Percentiles rank a stretch among this genome's conserved stretches.
phyloP scores from a whole-genome alignment of 768 basidiomycete species.

The Austroboletus eburneus region DNA sequence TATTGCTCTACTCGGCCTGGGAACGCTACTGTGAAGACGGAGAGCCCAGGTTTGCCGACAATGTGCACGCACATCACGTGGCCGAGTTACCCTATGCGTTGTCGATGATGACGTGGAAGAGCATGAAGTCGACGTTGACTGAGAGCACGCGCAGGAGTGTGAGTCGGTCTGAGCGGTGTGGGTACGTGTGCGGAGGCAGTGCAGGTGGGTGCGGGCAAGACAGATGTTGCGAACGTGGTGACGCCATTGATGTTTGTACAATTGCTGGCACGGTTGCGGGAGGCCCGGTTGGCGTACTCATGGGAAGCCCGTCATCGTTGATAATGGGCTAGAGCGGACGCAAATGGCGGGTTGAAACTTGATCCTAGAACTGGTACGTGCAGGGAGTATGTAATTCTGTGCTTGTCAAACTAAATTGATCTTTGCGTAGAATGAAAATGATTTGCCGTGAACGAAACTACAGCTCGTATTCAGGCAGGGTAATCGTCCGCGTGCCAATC shows the following conservation, averaged over 20 bases:
- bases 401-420: too few species aligned
- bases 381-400: too few species aligned
- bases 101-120: conserved; percentile 7
- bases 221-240: conserved; percentile 30
- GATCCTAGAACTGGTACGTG: too few species aligned
- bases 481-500: too few species aligned
- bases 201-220: conserved; percentile 17
- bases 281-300: conserved; percentile 53
- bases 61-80: conserved; percentile 1
- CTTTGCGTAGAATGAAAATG: too few species aligned
- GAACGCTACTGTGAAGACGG: conserved; percentile 72
- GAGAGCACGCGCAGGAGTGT: conserved; percentile 23
- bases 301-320: conserved; percentile 52
- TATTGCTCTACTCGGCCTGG: conserved; percentile 88
- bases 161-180: conserved; percentile 7
- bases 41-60: conserved; percentile 23
- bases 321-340: conserved; percentile 70
- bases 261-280: conserved; percentile 64
- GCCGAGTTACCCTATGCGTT: conserved; percentile 20
- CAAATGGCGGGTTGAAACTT: conserved; percentile 60
- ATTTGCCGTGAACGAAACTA: too few species aligned
- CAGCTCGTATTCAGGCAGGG: too few species aligned
- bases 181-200: conserved; percentile 25
- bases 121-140: conserved; percentile 21
- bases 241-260: conserved; percentile 57